Percentiles rank a stretch among this genome's conserved stretches.
These are phyloP conservation scores for Trichoderma sp. DNA, from an alignment of 2,329 filamentous ascomycete species.

Conservation along the genomic window DNA sequence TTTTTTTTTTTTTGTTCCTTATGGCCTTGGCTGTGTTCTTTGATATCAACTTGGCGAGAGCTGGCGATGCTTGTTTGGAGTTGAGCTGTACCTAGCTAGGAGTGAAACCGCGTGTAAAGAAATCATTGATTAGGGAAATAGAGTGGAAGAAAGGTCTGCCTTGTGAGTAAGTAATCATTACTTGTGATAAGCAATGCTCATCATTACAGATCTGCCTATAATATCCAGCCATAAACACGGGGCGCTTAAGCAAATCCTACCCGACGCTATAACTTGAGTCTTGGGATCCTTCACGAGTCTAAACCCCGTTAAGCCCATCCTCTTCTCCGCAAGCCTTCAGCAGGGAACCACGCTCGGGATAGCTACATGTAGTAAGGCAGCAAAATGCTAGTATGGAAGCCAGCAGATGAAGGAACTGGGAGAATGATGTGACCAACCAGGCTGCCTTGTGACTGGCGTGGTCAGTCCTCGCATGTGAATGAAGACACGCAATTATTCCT, in stretches of 20 bases:
- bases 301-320: neutral
- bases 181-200: no score
- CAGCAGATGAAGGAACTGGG: neutral
- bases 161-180: neutral
- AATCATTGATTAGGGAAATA: neutral
- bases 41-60: neutral
- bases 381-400: neutral
- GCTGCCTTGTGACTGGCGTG: neutral
- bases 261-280: neutral
- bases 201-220: neutral
- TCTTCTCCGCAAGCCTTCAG: neutral
- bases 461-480: neutral
- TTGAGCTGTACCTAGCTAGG: neutral
- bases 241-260: neutral
- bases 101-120: neutral
- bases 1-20: no score
- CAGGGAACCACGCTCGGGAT: neutral
- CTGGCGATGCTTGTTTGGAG: neutral
- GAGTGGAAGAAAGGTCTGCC: neutral
- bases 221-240: neutral
- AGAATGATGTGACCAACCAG: neutral
- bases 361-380: neutral
- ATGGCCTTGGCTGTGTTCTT: neutral
- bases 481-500: neutral
- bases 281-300: neutral